Percentiles rank a stretch among this genome's conserved stretches.
phyloP scores from a whole-genome alignment of 495 filamentous ascomycete species.

The Neurospora tetraspora region DNA sequence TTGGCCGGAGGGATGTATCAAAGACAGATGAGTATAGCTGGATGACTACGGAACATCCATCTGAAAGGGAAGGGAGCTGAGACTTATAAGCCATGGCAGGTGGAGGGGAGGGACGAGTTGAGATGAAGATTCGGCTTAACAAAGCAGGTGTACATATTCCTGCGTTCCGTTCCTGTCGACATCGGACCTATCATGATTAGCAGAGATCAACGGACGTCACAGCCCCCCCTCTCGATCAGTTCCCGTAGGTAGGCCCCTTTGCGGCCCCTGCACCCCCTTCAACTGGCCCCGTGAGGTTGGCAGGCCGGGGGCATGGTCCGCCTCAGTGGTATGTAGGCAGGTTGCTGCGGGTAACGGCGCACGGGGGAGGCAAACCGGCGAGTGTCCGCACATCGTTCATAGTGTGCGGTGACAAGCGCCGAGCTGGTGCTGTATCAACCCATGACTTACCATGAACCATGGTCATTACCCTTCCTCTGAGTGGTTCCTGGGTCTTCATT shows the following conservation, averaged over 20 bases:
- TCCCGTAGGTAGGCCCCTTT: background rate
- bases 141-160: slow-evolving; percentile 6
- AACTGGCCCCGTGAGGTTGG: background rate
- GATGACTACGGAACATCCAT: background rate
- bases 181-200: background rate
- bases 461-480: background rate
- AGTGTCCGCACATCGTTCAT: background rate
- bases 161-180: slow-evolving; percentile 2
- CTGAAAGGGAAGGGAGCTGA: background rate
- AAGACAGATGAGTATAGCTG: background rate
- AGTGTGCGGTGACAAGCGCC: background rate
- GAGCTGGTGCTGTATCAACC: background rate
- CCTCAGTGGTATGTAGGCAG: background rate
- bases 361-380: background rate
- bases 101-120: background rate
- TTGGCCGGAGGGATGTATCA: background rate
- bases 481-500: background rate
- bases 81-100: slow-evolving; percentile 5
- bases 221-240: background rate
- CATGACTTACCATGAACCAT: background rate
- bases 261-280: background rate
- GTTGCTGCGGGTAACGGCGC: background rate
- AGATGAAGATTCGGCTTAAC: slow-evolving; percentile 14
- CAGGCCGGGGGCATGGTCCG: background rate
- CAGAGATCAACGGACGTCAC: slow-evolving; percentile 2